Conservation (phyloP, 164 flowering plant genomes). For the Sedum album region DNA sequence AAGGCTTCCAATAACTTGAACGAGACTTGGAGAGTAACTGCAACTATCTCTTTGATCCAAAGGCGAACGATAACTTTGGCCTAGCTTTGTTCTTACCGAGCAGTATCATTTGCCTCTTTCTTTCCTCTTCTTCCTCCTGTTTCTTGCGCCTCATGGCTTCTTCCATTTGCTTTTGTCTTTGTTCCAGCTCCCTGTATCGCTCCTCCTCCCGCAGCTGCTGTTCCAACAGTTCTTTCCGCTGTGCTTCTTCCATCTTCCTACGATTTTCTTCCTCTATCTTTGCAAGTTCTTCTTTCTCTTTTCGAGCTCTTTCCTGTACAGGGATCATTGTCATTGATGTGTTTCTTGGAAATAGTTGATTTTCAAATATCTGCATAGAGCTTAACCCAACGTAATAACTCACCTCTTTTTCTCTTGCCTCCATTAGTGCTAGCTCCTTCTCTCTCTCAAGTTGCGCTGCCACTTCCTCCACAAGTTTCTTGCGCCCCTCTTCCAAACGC, state of each 20-base stretch:
- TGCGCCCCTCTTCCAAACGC: conserved; percentile 76
- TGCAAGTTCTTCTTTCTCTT: conserved; percentile 80
- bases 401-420: conserved; percentile 77
- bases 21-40: background rate
- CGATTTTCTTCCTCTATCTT: conserved; percentile 78
- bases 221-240: conserved; percentile 76
- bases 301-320: conserved; percentile 64
- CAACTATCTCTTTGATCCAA: conserved; percentile 57
- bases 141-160: conserved; percentile 86
- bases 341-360: background rate
- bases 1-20: background rate
- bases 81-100: conserved; percentile 94
- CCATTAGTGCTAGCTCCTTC: conserved; percentile 64
- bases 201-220: conserved; percentile 81
- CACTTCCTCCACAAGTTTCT: conserved; percentile 61
- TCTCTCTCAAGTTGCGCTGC: conserved; percentile 82
- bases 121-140: conserved; percentile 82
- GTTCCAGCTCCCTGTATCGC: conserved; percentile 71
- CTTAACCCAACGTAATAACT: conserved; percentile 5
- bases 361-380: background rate
- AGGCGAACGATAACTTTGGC: conserved; percentile 84
- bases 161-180: conserved; percentile 78
- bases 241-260: conserved; percentile 73
- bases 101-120: conserved; percentile 67
- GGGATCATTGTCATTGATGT: background rate